phyloP scores from a whole-genome alignment of 108 stramenopile species.

The Stephanodiscus triporus region DNA sequence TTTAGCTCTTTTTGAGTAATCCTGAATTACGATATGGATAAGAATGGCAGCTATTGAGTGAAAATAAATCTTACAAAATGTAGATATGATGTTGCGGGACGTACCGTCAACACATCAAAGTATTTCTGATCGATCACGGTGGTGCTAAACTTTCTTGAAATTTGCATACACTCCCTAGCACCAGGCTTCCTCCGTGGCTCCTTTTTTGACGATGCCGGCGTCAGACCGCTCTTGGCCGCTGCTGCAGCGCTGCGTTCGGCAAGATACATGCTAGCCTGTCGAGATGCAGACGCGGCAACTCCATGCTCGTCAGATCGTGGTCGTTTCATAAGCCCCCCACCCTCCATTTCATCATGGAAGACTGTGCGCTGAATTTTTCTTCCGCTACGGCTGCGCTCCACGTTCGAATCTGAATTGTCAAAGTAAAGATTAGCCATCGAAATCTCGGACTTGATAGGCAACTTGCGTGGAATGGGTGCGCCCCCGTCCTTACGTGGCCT shows the following conservation, averaged over 20 bases:
- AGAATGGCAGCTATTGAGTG: background rate
- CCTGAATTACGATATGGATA: slow-evolving; percentile 22
- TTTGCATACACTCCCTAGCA: slow-evolving; percentile 91
- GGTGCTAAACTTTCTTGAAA: slow-evolving; percentile 71
- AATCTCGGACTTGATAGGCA: slow-evolving; percentile 12
- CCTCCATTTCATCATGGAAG: slow-evolving; percentile 79
- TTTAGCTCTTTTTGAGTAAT: slow-evolving; percentile 86
- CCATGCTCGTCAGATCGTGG: slow-evolving; percentile 24
- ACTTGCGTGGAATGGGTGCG: slow-evolving; percentile 36
- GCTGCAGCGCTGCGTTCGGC: slow-evolving; percentile 27
- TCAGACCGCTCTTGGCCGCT: slow-evolving; percentile 26
- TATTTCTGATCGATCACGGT: slow-evolving; percentile 68
- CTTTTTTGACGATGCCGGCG: slow-evolving; percentile 23
- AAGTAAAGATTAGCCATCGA: slow-evolving; percentile 16
- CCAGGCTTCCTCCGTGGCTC: slow-evolving; percentile 83
- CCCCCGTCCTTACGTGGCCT: slow-evolving; percentile 53
- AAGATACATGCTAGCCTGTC: slow-evolving; percentile 12
- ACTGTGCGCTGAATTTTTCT: slow-evolving; percentile 69
- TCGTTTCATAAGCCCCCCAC: slow-evolving; percentile 60
- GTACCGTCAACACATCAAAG: slow-evolving; percentile 69
- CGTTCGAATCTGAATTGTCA: slow-evolving; percentile 16
- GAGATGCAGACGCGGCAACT: slow-evolving; percentile 5
- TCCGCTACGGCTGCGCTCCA: slow-evolving; percentile 74
- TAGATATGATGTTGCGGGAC: background rate
- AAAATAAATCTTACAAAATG: background rate